Evolutionary conservation across 148 eudicot genomes (phyloP), one percentile per base, ranked within the genome.

Genomic region (Rheum nobile): DNA sequence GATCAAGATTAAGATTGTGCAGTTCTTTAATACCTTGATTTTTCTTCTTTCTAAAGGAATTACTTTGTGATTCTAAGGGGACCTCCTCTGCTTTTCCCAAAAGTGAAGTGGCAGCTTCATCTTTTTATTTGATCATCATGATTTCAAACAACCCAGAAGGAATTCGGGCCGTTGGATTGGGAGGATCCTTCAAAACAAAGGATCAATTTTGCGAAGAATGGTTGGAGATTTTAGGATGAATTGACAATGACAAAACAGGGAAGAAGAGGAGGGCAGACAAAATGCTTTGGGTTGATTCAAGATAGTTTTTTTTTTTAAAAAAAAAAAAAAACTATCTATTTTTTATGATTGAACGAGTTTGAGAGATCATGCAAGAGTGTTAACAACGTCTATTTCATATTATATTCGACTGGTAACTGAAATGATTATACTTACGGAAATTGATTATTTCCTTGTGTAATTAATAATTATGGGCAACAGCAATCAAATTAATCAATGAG

Each of bases 281-380:
- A 50, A 50, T 50, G 54, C n/a, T 47, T 47, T 47, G 21, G 14
- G 2, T 47, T 19, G 54, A 17, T 24, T 22, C 16, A 55, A 21
- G 14, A 55, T 19, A 19, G n/a, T 52, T 59, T 1, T 61, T 31
- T 61, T 61, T 29, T 14, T 12, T n/a, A n/a, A n/a, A n/a, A n/a
- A n/a, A n/a, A n/a, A n/a, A n/a, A 26, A 4, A 69, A 7, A 35
- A 67, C 22, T 34, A 42, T 70, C 19, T 19, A 2, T 34, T 13
- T 37, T 19, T 8, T 2, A 22, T 37, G 19, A 12, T 70, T 70
- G 72, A 70, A 70, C 14, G 48, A n/a, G 72, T 43, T 26, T 71
- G 54, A 12, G 50, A 39, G 74, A 71, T 43, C 74, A 71, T 38
- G 74, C 74, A 43, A 4, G 35, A 71, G 48, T 42, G 74, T 35